Percentiles rank a stretch among this genome's conserved stretches.
Evolutionary conservation across 78 protist species (phyloP).

Genomic region (Dictyostelium brefeldianum): DNA sequence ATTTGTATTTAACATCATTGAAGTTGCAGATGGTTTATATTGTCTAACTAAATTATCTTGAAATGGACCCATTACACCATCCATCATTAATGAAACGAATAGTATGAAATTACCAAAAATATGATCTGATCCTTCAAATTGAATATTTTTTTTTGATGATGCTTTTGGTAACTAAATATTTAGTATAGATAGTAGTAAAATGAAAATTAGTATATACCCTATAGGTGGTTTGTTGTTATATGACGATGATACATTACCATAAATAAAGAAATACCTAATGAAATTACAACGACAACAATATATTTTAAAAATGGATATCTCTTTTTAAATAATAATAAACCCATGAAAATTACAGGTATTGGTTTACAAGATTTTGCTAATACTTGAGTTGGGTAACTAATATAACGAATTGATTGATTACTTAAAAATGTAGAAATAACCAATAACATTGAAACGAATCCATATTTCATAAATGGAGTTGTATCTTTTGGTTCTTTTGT

Average conservation of each 20-base stretch:
- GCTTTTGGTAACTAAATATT: conserved; percentile 19
- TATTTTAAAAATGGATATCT: conserved; percentile 22
- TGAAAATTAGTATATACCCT: too few relatives aligned
- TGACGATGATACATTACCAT: conserved; percentile 54
- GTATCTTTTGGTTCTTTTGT: conserved; percentile 14
- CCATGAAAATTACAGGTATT: conserved; percentile 73
- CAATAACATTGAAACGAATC: conserved; percentile 19
- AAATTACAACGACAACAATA: conserved; percentile 36
- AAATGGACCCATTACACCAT: conserved; percentile 73
- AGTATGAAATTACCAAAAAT: conserved; percentile 33
- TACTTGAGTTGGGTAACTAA: conserved; percentile 74
- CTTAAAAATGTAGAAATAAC: conserved; percentile 56
- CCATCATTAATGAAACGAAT: conserved; percentile 50
- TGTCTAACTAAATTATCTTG: conserved; percentile 62
- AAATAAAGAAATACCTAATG: conserved; percentile 58
- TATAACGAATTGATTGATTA: conserved; percentile 53
- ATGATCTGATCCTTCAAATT: conserved; percentile 17
- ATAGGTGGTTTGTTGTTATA: too few relatives aligned
- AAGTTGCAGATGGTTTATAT: conserved; percentile 52
- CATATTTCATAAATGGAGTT: conserved; percentile 50
- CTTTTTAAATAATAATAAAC: conserved; percentile 37
- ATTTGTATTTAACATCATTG: conserved; percentile 70
- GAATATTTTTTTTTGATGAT: conserved; percentile 1
- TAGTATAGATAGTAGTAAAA: too few relatives aligned
- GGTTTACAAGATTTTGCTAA: conserved; percentile 80